phyloP scores from a whole-genome alignment of 768 basidiomycete genomes.

The Tricholoma furcatifolium region DNA sequence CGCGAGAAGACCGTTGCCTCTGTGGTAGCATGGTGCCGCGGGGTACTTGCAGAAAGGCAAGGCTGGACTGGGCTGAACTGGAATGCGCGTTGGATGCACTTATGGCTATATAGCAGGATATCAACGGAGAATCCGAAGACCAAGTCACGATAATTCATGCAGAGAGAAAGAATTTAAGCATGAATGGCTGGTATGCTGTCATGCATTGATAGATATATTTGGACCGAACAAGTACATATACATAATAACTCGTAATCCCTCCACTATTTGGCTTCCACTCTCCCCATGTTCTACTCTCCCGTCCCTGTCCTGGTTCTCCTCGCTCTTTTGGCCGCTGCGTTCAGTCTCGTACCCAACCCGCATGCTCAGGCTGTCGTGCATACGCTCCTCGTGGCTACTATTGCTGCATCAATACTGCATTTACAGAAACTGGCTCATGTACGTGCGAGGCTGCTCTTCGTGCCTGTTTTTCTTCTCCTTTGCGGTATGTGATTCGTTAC shows the following conservation, averaged over 20 bases:
- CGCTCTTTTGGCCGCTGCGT: slow-evolving; percentile 7
- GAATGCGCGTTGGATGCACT: too few species aligned
- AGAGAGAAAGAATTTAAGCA: too few species aligned
- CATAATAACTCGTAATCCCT: neutral
- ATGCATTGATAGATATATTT: too few species aligned
- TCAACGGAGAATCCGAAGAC: too few species aligned
- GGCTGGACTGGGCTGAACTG: too few species aligned
- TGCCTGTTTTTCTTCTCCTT: slow-evolving; percentile 6
- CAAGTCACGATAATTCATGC: too few species aligned
- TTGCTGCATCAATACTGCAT: slow-evolving; percentile 10
- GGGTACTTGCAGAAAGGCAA: too few species aligned
- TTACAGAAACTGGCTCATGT: slow-evolving; percentile 8
- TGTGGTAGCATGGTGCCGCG: too few species aligned
- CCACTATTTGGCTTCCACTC: slow-evolving; percentile 1
- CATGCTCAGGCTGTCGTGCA: slow-evolving; percentile 10
- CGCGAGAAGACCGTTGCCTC: too few species aligned
- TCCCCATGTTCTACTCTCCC: slow-evolving; percentile 2
- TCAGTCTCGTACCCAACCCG: slow-evolving; percentile 2
- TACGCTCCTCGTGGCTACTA: slow-evolving; percentile 5
- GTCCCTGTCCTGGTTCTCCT: slow-evolving; percentile 12
- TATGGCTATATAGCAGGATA: too few species aligned
- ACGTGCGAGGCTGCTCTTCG: neutral
- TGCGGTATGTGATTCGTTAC: slow-evolving; percentile 2
- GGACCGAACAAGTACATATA: too few species aligned
- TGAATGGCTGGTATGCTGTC: too few species aligned